phyloP scores from a whole-genome alignment of 192 early-diverging fungal species.

The Diversispora epigaea region DNA sequence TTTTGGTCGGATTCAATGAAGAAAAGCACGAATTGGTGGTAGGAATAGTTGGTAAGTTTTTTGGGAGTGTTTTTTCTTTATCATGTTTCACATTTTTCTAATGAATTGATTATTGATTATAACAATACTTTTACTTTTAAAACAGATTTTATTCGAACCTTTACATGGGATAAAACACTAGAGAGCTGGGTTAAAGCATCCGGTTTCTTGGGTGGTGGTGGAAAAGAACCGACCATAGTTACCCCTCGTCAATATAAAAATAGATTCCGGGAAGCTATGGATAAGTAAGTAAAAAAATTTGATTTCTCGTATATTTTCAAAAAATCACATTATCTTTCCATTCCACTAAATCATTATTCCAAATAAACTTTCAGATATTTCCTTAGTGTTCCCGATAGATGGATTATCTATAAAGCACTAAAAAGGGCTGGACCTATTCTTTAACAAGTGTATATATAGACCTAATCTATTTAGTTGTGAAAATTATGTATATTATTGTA shows the following conservation, averaged over 20 bases:
- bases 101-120: background rate
- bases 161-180: slow-evolving; percentile 98
- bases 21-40: slow-evolving; percentile 84
- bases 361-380: slow-evolving; percentile 54
- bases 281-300: slow-evolving; percentile 50
- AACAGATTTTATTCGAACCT: slow-evolving; percentile 91
- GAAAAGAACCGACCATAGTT: slow-evolving; percentile 92
- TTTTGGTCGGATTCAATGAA: slow-evolving; percentile 92
- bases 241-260: slow-evolving; percentile 91
- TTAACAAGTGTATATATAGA: background rate
- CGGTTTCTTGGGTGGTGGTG: slow-evolving; percentile 86
- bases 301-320: background rate
- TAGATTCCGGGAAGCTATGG: slow-evolving; percentile 94
- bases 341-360: background rate
- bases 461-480: background rate
- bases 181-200: slow-evolving; percentile 98
- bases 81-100: background rate
- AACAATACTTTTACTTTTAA: slow-evolving; percentile 4
- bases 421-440: background rate
- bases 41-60: slow-evolving; percentile 89
- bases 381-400: slow-evolving; percentile 76
- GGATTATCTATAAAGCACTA: slow-evolving; percentile 15
- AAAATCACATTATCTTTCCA: background rate
- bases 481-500: background rate
- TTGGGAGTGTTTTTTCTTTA: background rate